A percentile compares a stretch with the other conserved stretches of the same genome.
These are phyloP conservation scores for Alternaria viburni DNA, from an alignment of 2,329 filamentous ascomycete species.

Conservation along the genomic window DNA sequence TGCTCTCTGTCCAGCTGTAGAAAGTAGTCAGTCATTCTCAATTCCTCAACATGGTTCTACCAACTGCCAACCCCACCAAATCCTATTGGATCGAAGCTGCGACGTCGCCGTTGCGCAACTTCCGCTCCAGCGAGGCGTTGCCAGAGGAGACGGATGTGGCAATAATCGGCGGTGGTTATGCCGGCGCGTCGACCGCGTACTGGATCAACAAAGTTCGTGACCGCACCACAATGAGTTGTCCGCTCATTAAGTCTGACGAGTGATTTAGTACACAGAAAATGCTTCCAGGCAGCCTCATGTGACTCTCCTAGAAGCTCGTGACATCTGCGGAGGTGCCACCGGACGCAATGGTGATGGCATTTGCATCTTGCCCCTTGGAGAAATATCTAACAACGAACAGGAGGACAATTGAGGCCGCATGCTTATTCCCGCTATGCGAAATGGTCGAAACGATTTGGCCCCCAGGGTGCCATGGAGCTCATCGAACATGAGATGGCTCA, in stretches of 20 bases:
- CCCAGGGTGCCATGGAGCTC: slow-evolving; percentile 16
- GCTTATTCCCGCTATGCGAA: slow-evolving; percentile 16
- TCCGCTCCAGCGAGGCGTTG: slow-evolving; percentile 13
- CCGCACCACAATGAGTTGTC: background rate
- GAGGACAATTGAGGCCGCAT: slow-evolving; percentile 19
- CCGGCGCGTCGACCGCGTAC: slow-evolving; percentile 17
- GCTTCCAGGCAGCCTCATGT: slow-evolving; percentile 10
- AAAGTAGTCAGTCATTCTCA: background rate
- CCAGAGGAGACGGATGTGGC: slow-evolving; percentile 17
- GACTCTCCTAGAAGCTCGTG: slow-evolving; percentile 18
- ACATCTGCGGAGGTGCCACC: slow-evolving; percentile 15
- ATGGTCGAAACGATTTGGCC: slow-evolving; percentile 15
- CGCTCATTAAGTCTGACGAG: background rate
- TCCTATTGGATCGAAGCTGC: slow-evolving; percentile 22
- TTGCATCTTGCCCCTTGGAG: background rate
- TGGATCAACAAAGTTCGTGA: slow-evolving; percentile 19
- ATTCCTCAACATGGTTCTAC: slow-evolving; percentile 9
- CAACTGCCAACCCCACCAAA: slow-evolving; percentile 11
- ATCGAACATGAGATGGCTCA: slow-evolving; percentile 17
- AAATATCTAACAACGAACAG: background rate
- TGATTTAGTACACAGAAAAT: slow-evolving; percentile 13
- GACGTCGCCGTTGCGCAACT: slow-evolving; percentile 11
- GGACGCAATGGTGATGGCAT: slow-evolving; percentile 13
- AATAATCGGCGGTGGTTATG: slow-evolving; percentile 18
- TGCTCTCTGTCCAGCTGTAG: background rate